Base-by-base conservation (phyloP, 495 filamentous ascomycete genomes). In the Barbatosphaeria neglecta region DNA sequence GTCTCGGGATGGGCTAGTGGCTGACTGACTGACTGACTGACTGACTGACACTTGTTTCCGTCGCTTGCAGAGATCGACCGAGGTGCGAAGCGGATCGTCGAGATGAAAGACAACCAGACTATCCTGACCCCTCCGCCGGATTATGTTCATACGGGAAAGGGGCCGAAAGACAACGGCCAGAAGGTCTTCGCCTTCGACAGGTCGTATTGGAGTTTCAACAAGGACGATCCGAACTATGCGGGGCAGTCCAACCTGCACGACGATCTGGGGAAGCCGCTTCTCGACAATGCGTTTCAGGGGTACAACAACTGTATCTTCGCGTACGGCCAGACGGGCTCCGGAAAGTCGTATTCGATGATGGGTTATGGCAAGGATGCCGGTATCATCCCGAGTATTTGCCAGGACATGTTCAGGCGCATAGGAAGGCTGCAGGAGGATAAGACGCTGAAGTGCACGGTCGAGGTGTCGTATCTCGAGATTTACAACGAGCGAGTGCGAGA, bases 291-390 rank as follows among this genome's bases (percentile, higher is more conserved):
- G 23, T 97, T 99, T 56, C 82, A 89, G 56, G 93, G 93, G 22
- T 99, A 96, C 69, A 99, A 99, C 71, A 97, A 97, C 65, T 99
- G 93, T 74, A 99, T 99, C 59, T 99, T 99, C 67, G 93, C 93
- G 4, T 99, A 99, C 60, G 93, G 93, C 35, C 93, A 99, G 67
- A 99, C 93, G 9, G 93, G 93, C 50, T 96, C 90, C 16, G 93
- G 93, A 59, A 99, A 99, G 65, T 94, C 87, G 20, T 97, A 99
- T 59, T 95, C 89, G 43, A 99, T 99, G 93, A 97, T 97, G 93
- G 92, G 92, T 18, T 97, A 97, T 68, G 92, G 93, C 45, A 83
- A 90, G 62, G 93, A 97, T 55, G 78, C 84, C 41, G 93, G 93
- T 68, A 90, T 99, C 41, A 97, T 99, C 50, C 93, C 93, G n/a